Evolutionary conservation across 139 green algal species (phyloP).

Genomic region (Nannochloris sp.): DNA sequence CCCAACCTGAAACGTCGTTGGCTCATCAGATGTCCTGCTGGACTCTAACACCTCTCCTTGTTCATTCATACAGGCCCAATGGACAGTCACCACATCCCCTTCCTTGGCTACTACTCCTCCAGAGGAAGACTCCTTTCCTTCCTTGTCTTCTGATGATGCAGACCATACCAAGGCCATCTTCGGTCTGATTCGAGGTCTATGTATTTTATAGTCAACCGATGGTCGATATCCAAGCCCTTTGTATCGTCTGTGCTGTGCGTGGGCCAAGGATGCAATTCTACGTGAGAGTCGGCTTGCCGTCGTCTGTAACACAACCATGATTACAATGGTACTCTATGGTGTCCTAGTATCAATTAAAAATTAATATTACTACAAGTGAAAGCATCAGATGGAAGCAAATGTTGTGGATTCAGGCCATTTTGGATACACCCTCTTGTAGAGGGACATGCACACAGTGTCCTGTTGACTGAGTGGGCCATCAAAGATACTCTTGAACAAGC

Average conservation of each 20-base stretch:
- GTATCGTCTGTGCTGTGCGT: no score
- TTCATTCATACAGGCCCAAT: conserved; percentile 41
- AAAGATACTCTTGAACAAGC: conserved; percentile 91
- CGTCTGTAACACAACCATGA: no score
- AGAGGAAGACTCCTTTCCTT: background rate
- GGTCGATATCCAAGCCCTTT: no score
- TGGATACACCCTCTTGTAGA: conserved; percentile 96
- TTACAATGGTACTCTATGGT: no score
- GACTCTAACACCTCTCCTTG: conserved; percentile 53
- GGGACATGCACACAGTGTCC: conserved; percentile 82
- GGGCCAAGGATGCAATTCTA: no score
- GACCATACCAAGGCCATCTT: no score
- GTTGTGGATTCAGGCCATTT: conserved; percentile 63
- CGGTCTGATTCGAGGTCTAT: no score
- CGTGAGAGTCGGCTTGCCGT: no score
- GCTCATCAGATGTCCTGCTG: conserved; percentile 29
- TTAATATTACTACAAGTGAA: no score
- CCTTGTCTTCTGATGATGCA: no score
- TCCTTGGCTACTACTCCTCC: conserved; percentile 20
- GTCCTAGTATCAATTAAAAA: no score
- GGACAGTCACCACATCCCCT: conserved; percentile 50
- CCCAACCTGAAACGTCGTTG: conserved; percentile 73
- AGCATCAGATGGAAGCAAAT: conserved; percentile 16
- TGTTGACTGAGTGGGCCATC: conserved; percentile 80
- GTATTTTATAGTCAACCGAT: no score